A percentile compares a stretch with the other conserved stretches of the same genome.
phyloP scores from a whole-genome alignment of 1,284 basidiomycete genomes.

The Uromyces viciae-fabae region DNA sequence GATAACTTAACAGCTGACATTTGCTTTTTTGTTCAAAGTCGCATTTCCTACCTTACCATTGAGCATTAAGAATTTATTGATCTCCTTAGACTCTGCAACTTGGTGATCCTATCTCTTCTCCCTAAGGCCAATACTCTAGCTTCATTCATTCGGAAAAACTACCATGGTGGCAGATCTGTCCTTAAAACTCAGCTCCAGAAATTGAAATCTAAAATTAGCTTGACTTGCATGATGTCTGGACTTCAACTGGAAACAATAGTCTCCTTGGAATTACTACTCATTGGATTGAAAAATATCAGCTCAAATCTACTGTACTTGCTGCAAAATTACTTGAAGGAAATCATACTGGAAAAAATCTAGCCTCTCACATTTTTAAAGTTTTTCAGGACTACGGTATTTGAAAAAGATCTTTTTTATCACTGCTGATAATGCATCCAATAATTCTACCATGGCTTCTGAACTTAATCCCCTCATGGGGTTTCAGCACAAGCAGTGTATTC shows the following conservation, averaged over 20 bases:
- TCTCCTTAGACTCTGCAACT: not conserved
- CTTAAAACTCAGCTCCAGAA: not conserved
- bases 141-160: not conserved
- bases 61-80: not conserved
- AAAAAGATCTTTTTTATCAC: not conserved
- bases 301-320: not conserved
- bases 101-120: not conserved
- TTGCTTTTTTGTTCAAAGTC: not conserved
- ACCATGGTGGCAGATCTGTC: not conserved
- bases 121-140: not conserved
- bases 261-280: not conserved
- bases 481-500: not conserved
- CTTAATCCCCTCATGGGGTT: not conserved
- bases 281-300: slow-evolving; percentile 2
- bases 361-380: not conserved
- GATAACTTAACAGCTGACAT: not conserved
- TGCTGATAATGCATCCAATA: not conserved
- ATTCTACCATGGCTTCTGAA: not conserved
- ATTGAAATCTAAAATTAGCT: not conserved
- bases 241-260: not conserved
- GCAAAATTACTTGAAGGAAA: not conserved
- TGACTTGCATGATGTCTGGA: not conserved
- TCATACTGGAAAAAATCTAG: not conserved
- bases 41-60: not conserved
- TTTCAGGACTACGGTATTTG: not conserved